Conservation (phyloP, 805 yeast genomes). For the Suhomyces prunicola region DNA sequence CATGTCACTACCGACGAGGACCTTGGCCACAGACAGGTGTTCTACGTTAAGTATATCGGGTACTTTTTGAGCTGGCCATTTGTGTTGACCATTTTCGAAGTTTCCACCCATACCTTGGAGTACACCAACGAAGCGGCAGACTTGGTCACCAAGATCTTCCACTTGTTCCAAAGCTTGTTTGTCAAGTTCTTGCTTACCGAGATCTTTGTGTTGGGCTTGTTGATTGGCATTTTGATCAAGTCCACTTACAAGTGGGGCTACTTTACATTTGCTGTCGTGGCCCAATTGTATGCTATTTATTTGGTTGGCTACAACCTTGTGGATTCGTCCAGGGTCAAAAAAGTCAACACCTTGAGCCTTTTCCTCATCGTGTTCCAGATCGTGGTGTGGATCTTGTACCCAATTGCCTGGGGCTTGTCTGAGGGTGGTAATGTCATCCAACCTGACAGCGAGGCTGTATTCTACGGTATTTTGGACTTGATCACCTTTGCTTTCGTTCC, state of each 20-base stretch:
- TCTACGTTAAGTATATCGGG: slow-evolving; percentile 54
- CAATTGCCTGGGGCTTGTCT: slow-evolving; percentile 49
- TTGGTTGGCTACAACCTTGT: slow-evolving; percentile 20
- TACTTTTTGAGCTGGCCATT: slow-evolving; percentile 57
- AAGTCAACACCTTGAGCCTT: slow-evolving; percentile 3
- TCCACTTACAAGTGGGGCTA: slow-evolving; percentile 70
- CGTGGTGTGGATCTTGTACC: slow-evolving; percentile 47
- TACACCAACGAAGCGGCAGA: slow-evolving; percentile 30
- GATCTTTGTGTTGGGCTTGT: slow-evolving; percentile 50
- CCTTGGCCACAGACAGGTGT: slow-evolving; percentile 46
- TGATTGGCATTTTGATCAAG: slow-evolving; percentile 54
- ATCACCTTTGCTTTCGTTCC: slow-evolving; percentile 44
- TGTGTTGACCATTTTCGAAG: slow-evolving; percentile 30
- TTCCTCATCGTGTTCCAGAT: slow-evolving; percentile 28
- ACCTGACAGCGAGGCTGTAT: slow-evolving; percentile 57
- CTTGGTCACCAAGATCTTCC: slow-evolving; percentile 23
- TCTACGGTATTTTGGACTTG: slow-evolving; percentile 58
- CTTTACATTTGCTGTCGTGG: slow-evolving; percentile 51
- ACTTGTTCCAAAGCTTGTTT: slow-evolving; percentile 34
- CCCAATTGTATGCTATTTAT: slow-evolving; percentile 38
- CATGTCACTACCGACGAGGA: slow-evolving; percentile 38
- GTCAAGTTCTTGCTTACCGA: slow-evolving; percentile 44
- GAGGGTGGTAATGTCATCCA: slow-evolving; percentile 64
- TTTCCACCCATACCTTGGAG: slow-evolving; percentile 29
- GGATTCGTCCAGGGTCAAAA: slow-evolving; percentile 6